Evolutionary conservation across 2,329 filamentous ascomycete species (phyloP), one percentile per base, ranked within the genome.

Genomic region (Talaromyces sp.): DNA sequence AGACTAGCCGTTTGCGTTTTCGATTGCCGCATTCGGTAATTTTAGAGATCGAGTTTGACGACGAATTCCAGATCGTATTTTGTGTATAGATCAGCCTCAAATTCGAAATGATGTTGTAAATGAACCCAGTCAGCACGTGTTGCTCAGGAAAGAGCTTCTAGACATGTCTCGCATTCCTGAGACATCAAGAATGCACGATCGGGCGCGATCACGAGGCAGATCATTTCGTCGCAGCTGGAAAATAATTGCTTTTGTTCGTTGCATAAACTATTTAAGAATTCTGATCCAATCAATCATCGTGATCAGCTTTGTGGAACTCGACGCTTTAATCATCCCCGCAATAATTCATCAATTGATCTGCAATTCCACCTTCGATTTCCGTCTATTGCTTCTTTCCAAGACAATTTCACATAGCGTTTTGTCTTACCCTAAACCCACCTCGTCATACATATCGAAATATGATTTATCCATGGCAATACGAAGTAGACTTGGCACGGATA

Each of bases 11-110:
- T 61, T 61, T 61, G 46, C 59, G 59, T 16, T 6, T 12, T 25
- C 28, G 50, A 55, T 46, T 61, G n/a, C 48, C 59, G 59, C 59
- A 55, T 61, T 21, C 48, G 59, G 59, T 61, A 61, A 61, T 61
- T 55, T 44, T 52, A 7, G 2, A 16, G 12, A 21, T 57, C 4
- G 14, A 28, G 18, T 42, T 37, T 31, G 54, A 42, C 37, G 28
- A 28, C 35, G 25, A 37, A 42, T 57, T 57, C 21, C 37, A 42
- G 35, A 42, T 14, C 28, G 1, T 14, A 14, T 16, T 6, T 48
- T 25, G 39, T 23, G 16, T 28, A 14, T 25, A 25, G 12, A 25
- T 21, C 28, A 54, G 31, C 31, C 31, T 54, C 25, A 50, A 31
- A 7, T 11, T 18, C n/a, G 46, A 35, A 3, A 28, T 28, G 28